A percentile compares a stretch with the other conserved stretches of the same genome.
These are phyloP conservation scores for Ophiostoma tasmaniense DNA, from an alignment of 2,329 filamentous ascomycete species.

Conservation along the genomic window DNA sequence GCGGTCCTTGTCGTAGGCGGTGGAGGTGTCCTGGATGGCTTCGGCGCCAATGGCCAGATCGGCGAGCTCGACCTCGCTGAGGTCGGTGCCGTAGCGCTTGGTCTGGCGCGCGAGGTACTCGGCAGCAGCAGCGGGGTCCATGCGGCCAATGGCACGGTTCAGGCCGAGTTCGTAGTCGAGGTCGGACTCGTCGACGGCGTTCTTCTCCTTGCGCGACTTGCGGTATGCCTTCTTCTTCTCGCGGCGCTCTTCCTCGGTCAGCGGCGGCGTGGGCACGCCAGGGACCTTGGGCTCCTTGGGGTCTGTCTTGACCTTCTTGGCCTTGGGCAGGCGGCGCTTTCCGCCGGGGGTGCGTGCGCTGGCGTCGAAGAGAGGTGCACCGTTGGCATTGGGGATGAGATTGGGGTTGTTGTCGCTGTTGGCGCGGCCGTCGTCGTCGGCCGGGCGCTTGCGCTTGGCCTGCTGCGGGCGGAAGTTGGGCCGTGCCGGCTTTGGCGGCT, in stretches of 20 bases:
- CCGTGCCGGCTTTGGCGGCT: slow-evolving; percentile 12
- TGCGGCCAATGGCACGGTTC: slow-evolving; percentile 70
- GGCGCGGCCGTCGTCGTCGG: slow-evolving; percentile 7
- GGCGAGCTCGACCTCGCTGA: slow-evolving; percentile 76
- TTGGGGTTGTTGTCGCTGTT: neutral
- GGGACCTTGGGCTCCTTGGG: neutral
- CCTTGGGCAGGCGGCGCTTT: slow-evolving; percentile 1
- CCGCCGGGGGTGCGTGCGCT: neutral
- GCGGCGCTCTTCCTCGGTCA: slow-evolving; percentile 13
- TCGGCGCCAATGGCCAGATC: slow-evolving; percentile 64
- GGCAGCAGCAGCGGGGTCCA: slow-evolving; percentile 75
- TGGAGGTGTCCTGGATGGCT: slow-evolving; percentile 70
- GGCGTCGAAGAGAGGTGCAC: slow-evolving; percentile 4
- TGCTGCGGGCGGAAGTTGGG: slow-evolving; percentile 10
- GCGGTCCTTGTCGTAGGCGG: slow-evolving; percentile 49
- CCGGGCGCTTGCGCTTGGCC: slow-evolving; percentile 15
- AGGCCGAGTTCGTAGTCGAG: slow-evolving; percentile 63
- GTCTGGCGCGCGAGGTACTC: slow-evolving; percentile 79
- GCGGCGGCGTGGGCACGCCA: neutral
- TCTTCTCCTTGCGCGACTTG: slow-evolving; percentile 20
- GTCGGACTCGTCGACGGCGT: slow-evolving; percentile 39
- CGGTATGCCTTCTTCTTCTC: slow-evolving; percentile 15
- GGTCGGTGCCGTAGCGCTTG: slow-evolving; percentile 65
- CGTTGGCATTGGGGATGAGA: slow-evolving; percentile 10
- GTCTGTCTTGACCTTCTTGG: slow-evolving; percentile 20